Conservation (phyloP, 305 asterid genomes). For the Solanum hybrid region DNA sequence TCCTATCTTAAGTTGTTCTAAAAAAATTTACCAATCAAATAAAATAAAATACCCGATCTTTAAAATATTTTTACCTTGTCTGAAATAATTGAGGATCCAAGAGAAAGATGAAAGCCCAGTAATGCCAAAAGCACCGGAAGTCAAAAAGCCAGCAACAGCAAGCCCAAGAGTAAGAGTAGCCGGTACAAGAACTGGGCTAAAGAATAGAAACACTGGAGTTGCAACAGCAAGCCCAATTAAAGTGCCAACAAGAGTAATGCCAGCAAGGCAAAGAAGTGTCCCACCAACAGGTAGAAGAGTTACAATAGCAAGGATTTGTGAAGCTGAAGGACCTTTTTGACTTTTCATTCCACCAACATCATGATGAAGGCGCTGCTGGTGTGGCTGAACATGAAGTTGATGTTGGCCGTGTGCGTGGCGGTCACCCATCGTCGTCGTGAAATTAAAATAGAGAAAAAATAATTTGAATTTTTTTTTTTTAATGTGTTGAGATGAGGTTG, state of each 20-base stretch:
- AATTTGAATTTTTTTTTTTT: too few relatives aligned
- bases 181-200: slow-evolving; percentile 56
- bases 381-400: neutral
- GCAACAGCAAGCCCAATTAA: slow-evolving; percentile 51
- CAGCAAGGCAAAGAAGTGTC: slow-evolving; percentile 46
- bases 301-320: slow-evolving; percentile 37
- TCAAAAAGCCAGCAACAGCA: slow-evolving; percentile 39
- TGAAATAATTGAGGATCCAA: slow-evolving; percentile 56
- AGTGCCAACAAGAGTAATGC: slow-evolving; percentile 39
- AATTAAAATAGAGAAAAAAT: neutral
- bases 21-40: neutral
- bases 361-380: neutral
- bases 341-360: slow-evolving; percentile 18
- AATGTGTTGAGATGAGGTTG: neutral
- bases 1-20: neutral
- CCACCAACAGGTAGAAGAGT: slow-evolving; percentile 55
- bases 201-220: slow-evolving; percentile 46
- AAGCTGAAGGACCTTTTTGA: slow-evolving; percentile 41
- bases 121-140: slow-evolving; percentile 52
- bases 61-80: slow-evolving; percentile 17
- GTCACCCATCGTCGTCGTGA: neutral
- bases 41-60: neutral
- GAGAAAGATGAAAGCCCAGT: slow-evolving; percentile 62
- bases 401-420: slow-evolving; percentile 14
- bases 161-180: slow-evolving; percentile 34